Percentiles rank a stretch among this genome's conserved stretches.
phyloP scores from a whole-genome alignment of 2,329 filamentous ascomycete genomes.

The Calonectria pseudoreteaudii region DNA sequence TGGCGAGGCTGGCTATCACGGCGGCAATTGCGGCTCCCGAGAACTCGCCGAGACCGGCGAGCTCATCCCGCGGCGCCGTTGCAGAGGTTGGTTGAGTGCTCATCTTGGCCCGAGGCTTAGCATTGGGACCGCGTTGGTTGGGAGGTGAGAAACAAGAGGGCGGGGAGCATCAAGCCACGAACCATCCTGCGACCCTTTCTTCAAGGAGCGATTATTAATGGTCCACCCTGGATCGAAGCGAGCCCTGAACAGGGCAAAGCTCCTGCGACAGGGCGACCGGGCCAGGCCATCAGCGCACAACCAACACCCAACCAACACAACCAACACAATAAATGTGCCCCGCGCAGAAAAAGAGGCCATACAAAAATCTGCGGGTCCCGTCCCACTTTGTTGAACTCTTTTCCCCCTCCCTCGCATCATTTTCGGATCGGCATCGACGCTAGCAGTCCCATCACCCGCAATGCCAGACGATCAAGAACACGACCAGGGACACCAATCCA shows the following conservation, averaged over 20 bases:
- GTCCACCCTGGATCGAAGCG: neutral
- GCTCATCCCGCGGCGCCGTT: neutral
- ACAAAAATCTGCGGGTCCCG: neutral
- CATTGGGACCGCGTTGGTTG: neutral
- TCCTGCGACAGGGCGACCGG: neutral
- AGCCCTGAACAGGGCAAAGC: neutral
- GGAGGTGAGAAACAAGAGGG: neutral
- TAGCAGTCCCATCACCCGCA: neutral
- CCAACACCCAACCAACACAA: neutral
- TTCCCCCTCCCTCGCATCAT: neutral
- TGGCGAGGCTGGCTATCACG: too few species aligned
- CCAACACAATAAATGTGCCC: neutral
- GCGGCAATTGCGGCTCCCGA: neutral
- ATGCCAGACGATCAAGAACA: neutral
- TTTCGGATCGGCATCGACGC: neutral
- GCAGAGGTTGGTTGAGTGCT: neutral
- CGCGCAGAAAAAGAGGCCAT: neutral
- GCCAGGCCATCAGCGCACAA: neutral
- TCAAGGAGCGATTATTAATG: neutral
- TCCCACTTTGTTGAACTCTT: neutral
- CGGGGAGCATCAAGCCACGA: neutral
- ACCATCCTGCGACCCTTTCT: neutral
- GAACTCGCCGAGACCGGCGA: neutral
- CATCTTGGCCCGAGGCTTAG: neutral
- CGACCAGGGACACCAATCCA: neutral